A percentile compares a stretch with the other conserved stretches of the same genome.
These are phyloP conservation scores for Trifolium dubium DNA, from an alignment of 306 rosid species.

Conservation along the genomic window DNA sequence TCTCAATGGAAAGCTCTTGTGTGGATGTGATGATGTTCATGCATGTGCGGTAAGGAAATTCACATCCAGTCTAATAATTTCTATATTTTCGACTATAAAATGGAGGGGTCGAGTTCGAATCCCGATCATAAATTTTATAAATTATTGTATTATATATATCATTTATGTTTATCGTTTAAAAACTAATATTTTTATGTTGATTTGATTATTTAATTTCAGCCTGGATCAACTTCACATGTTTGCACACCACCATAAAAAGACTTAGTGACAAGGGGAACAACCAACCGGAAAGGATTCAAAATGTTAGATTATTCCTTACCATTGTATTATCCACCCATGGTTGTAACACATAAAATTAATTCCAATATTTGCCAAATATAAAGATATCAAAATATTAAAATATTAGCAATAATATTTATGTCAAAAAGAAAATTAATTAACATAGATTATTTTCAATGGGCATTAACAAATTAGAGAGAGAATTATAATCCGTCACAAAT, in stretches of 20 bases:
- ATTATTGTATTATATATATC: too few species aligned
- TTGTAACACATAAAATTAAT: too few species aligned
- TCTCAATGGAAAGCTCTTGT: constrained; percentile 75
- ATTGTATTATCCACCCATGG: not conserved
- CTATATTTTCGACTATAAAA: too few species aligned
- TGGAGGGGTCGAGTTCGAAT: too few species aligned
- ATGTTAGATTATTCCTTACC: not conserved
- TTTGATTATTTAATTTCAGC: constrained; percentile 45
- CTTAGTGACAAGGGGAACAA: not conserved
- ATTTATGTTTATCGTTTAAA: not conserved
- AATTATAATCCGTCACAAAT: too few species aligned
- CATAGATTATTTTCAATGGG: too few species aligned
- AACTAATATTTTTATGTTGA: not conserved
- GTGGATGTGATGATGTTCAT: constrained; percentile 74
- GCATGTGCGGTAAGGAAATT: constrained; percentile 62
- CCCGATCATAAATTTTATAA: too few species aligned
- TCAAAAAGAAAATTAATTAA: too few species aligned
- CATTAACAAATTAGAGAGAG: too few species aligned
- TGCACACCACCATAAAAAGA: constrained; percentile 39
- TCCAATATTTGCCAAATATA: too few species aligned
- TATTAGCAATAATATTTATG: too few species aligned
- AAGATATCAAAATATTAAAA: too few species aligned
- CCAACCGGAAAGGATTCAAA: not conserved
- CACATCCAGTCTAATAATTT: not conserved
- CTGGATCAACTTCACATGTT: constrained; percentile 56